phyloP scores from a whole-genome alignment of 1,139 yeast species.

The Meyerozyma sp. region DNA sequence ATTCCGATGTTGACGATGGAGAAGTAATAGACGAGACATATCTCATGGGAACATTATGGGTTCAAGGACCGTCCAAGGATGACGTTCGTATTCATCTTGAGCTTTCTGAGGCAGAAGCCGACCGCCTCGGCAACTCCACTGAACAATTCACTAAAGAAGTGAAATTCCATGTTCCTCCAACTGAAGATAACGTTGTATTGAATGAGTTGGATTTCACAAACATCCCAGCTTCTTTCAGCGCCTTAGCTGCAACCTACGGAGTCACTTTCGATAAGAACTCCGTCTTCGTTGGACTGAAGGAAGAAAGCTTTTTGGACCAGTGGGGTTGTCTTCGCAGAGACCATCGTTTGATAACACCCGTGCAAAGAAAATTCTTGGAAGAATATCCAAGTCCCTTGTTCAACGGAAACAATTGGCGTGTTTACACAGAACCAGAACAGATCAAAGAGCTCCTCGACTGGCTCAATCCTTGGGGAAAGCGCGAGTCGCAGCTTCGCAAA shows the following conservation, averaged over 20 bases:
- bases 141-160: constrained; percentile 14
- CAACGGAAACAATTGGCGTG: constrained; percentile 61
- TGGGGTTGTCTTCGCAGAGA: constrained; percentile 37
- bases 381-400: constrained; percentile 56
- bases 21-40: constrained; percentile 54
- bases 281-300: constrained; percentile 1
- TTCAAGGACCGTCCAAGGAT: constrained; percentile 81
- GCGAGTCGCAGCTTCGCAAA: constrained; percentile 65
- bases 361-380: constrained; percentile 63
- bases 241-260: background rate
- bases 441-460: constrained; percentile 54
- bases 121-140: constrained; percentile 9
- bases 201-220: constrained; percentile 9
- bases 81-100: constrained; percentile 45
- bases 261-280: background rate
- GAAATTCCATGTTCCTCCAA: constrained; percentile 11
- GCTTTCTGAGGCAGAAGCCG: constrained; percentile 7
- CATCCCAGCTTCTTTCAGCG: background rate
- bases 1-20: constrained; percentile 32
- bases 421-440: constrained; percentile 58
- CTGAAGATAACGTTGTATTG: constrained; percentile 8
- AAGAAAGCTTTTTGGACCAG: constrained; percentile 27
- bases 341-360: constrained; percentile 27
- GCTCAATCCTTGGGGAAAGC: constrained; percentile 71
- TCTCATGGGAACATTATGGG: constrained; percentile 85